phyloP scores from a whole-genome alignment of 2,329 filamentous ascomycete genomes.

The Penicillium sp. region DNA sequence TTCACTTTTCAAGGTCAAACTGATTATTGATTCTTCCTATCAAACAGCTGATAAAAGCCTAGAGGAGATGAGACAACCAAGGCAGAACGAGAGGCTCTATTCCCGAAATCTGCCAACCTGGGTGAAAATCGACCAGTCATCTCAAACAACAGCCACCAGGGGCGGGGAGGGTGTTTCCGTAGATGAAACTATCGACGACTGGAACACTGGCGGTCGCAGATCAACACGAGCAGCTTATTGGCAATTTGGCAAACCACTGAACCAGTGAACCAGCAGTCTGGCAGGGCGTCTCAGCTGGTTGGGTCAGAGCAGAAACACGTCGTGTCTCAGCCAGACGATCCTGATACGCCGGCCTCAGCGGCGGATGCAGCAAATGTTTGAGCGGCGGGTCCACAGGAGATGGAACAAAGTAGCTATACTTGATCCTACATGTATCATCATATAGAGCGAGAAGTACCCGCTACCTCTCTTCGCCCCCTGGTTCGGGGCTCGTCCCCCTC shows the following conservation, averaged over 20 bases:
- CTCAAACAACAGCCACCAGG: not conserved
- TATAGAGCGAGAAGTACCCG: not conserved
- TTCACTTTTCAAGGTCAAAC: too few relatives aligned
- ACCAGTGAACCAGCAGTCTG: too few relatives aligned
- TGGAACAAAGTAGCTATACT: constrained; percentile 6
- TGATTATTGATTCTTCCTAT: too few relatives aligned
- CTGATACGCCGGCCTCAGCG: constrained; percentile 21
- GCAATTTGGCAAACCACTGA: not conserved
- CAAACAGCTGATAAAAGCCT: too few relatives aligned
- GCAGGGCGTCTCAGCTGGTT: constrained; percentile 4
- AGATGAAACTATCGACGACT: constrained; percentile 6
- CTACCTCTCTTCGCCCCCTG: not conserved
- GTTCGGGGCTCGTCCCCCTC: constrained; percentile 11
- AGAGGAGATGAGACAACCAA: not conserved
- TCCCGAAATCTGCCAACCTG: not conserved
- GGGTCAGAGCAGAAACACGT: constrained; percentile 32
- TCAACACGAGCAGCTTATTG: not conserved
- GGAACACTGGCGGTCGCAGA: constrained; percentile 9
- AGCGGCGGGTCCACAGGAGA: constrained; percentile 17
- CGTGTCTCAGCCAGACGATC: constrained; percentile 37
- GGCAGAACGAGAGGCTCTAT: not conserved
- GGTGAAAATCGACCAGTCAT: not conserved
- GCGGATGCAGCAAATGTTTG: constrained; percentile 14
- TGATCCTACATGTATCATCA: not conserved
- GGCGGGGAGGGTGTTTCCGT: not conserved